A percentile compares a stretch with the other conserved stretches of the same genome.
phyloP scores from a whole-genome alignment of 2,329 filamentous ascomycete genomes.

The Mollisia scopiformis region DNA sequence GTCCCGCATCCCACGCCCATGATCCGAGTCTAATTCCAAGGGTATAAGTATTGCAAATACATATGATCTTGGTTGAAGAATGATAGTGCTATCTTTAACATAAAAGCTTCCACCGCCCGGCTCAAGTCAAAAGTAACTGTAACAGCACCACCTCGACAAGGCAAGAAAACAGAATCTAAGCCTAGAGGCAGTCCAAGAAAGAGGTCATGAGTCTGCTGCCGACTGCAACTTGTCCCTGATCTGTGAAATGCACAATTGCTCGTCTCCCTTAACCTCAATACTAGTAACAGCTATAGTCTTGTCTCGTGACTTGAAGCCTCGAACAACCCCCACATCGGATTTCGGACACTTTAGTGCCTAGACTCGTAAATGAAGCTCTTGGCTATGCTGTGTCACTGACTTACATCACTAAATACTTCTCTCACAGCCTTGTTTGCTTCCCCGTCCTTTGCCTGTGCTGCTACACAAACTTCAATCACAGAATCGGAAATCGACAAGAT shows the following conservation, averaged over 20 bases:
- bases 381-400: constrained; percentile 14
- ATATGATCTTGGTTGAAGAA: too few species aligned
- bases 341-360: constrained; percentile 64
- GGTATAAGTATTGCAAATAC: too few species aligned
- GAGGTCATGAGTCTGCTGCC: constrained; percentile 17
- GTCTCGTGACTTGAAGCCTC: constrained; percentile 64
- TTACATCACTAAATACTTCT: constrained; percentile 62
- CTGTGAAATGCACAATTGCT: constrained; percentile 33
- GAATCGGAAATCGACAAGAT: constrained; percentile 58
- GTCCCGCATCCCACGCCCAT: not conserved
- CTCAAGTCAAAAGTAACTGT: too few species aligned
- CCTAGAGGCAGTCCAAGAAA: not conserved
- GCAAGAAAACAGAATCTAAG: too few species aligned
- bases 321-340: constrained; percentile 63
- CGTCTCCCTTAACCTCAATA: constrained; percentile 37
- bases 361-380: not conserved
- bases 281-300: constrained; percentile 55
- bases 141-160: too few species aligned
- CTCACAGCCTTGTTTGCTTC: constrained; percentile 71
- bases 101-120: too few species aligned
- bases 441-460: constrained; percentile 66
- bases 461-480: constrained; percentile 65
- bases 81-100: too few species aligned
- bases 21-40: too few species aligned
- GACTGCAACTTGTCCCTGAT: constrained; percentile 28